Conservation (phyloP, 2,329 filamentous ascomycete species). For the Coniochaeta sp. region DNA sequence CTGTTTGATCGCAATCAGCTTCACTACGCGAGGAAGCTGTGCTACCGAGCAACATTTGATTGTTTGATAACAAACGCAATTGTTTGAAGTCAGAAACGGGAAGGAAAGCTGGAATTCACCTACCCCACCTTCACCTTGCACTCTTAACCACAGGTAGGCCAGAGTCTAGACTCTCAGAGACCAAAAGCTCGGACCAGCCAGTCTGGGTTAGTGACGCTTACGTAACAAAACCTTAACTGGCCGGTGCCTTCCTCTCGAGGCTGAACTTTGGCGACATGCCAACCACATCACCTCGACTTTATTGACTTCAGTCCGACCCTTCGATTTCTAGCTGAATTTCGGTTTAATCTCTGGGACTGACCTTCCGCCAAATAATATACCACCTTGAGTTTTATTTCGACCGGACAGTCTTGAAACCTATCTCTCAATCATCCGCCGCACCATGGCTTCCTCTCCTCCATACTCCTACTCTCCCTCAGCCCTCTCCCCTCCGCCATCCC, state of each 20-base stretch:
- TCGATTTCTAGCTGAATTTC: not conserved
- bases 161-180: not conserved
- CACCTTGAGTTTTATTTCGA: no score
- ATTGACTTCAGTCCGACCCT: not conserved
- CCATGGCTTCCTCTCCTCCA: conserved; percentile 54
- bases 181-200: not conserved
- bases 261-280: not conserved
- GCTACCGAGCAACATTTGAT: no score
- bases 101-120: not conserved
- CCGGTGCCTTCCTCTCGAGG: not conserved
- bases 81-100: not conserved
- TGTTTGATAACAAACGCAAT: no score
- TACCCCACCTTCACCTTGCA: not conserved
- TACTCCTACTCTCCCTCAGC: conserved; percentile 40
- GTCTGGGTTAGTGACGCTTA: not conserved
- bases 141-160: no score
- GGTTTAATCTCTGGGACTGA: not conserved
- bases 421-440: conserved; percentile 1
- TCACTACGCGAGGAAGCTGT: not conserved
- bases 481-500: conserved; percentile 40
- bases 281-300: conserved; percentile 7
- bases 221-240: not conserved
- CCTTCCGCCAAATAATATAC: no score
- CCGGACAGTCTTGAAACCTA: no score
- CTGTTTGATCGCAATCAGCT: not conserved